Evolutionary conservation across 1,284 basidiomycete genomes (phyloP).

Genomic region (Trametes pubescens): DNA sequence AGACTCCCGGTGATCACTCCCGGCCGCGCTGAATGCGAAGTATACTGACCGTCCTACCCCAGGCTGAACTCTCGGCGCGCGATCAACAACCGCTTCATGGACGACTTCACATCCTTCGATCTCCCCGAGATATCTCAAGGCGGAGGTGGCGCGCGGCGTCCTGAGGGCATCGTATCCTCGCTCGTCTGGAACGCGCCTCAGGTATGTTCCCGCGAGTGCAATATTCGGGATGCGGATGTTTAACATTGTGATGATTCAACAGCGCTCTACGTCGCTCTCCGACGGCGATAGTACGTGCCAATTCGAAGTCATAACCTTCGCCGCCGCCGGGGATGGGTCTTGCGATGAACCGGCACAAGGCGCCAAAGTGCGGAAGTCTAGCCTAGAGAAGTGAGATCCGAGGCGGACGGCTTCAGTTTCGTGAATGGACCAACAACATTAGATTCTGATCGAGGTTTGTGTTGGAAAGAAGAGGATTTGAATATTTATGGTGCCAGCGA

Average conservation of each 20-base stretch:
- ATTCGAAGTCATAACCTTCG: neutral
- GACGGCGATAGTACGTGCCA: neutral
- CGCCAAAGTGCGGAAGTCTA: neutral
- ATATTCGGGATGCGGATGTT: neutral
- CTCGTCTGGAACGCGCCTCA: neutral
- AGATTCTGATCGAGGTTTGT: no score
- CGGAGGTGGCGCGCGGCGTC: neutral
- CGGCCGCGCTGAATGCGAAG: neutral
- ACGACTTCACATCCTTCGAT: conserved; percentile 11
- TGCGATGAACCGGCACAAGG: neutral
- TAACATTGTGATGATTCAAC: neutral
- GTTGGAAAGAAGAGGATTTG: no score
- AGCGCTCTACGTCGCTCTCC: neutral
- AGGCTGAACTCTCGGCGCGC: conserved; percentile 14
- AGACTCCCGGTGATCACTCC: neutral
- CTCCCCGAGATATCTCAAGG: neutral
- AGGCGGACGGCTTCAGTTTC: neutral
- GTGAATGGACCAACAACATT: neutral
- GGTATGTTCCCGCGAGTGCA: neutral
- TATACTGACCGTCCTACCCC: neutral
- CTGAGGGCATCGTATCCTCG: neutral
- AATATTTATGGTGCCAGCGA: no score
- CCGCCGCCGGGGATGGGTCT: neutral
- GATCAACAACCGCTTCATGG: conserved; percentile 4
- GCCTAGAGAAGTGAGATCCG: neutral